phyloP scores from a whole-genome alignment of 768 basidiomycete genomes.

The Amanita pallidorosea region DNA sequence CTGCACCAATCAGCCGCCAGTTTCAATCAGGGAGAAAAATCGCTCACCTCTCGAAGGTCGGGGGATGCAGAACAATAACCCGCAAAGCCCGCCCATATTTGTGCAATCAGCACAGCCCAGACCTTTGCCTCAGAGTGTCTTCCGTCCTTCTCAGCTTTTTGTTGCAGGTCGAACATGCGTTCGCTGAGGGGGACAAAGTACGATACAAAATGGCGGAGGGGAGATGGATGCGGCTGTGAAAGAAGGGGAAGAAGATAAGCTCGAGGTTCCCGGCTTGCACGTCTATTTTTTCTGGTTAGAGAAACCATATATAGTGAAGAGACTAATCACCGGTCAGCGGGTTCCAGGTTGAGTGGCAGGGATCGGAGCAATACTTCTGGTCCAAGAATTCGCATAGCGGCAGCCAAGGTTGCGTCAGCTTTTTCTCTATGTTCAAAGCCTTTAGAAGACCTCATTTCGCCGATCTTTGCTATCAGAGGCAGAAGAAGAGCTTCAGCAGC shows the following conservation, averaged over 20 bases:
- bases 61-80: constrained; percentile 80
- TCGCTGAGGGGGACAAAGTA: constrained; percentile 95
- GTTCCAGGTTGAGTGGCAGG: constrained; percentile 82
- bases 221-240: constrained; percentile 68
- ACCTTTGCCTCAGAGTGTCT: constrained; percentile 84
- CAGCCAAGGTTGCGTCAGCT: constrained; percentile 68
- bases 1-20: constrained; percentile 25
- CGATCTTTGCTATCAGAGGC: constrained; percentile 60
- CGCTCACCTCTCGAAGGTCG: constrained; percentile 60
- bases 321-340: constrained; percentile 55
- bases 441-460: constrained; percentile 64
- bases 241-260: constrained; percentile 90
- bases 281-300: constrained; percentile 24
- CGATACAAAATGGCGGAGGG: constrained; percentile 73
- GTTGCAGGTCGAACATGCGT: constrained; percentile 81
- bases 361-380: constrained; percentile 65
- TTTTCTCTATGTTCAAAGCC: constrained; percentile 87
- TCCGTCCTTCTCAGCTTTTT: constrained; percentile 63
- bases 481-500: constrained; percentile 64
- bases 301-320: background rate
- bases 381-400: constrained; percentile 78
- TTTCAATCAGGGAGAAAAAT: background rate
- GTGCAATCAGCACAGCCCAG: constrained; percentile 88
- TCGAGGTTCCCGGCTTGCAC: constrained; percentile 70
- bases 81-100: constrained; percentile 86